Evolutionary conservation across 257 asterid species (phyloP), one percentile per base, ranked within the genome.

Genomic region (Jacaranda copaia): DNA sequence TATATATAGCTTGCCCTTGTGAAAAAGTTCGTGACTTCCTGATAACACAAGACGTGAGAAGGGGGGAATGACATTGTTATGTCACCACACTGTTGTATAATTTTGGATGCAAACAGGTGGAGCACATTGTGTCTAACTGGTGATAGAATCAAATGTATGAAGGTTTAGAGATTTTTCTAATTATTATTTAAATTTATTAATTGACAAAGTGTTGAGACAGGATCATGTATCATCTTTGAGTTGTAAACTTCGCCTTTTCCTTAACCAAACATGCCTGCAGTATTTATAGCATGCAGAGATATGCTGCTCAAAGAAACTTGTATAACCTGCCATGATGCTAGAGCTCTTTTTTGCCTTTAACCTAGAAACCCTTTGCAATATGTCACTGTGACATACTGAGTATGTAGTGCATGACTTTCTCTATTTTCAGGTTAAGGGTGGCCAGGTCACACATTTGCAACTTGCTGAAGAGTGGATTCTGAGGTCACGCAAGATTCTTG

Each of bases 391-490:
- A 63, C 55, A 57, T 73, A 8, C 8, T 56, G 19, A 16, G 70
- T 38, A 16, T 64, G 20, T 55, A 14, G 57, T 76, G 55, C 73
- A 36, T 64, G 60, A 14, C 53, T 70, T 70, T 79, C 70, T 73
- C 80, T 58, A 52, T 74, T 61, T 83, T 76, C 81, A 94, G 99
- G 92, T 87, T 45, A 92, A 87, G 86, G 91, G 97, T 79, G 89
- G 85, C 62, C 84, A 57, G 78, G 77, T 82, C 53, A 84, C 91
- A 32, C 89, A 87, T 78, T 66, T 84, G 79, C 85, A 91, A 84
- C 96, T 91, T 82, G 98, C 99, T 79, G 92, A 92, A 87, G 88
- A 88, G 82, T 94, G 99, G 99, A 83, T 85, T 61, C 57, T 75
- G 82, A 89, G 77, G 78, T 81, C 89, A 66, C 65, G 85, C 70